These are phyloP conservation scores for Fusarium oligoseptatum DNA, from an alignment of 2,329 filamentous ascomycete species.

Conservation along the genomic window DNA sequence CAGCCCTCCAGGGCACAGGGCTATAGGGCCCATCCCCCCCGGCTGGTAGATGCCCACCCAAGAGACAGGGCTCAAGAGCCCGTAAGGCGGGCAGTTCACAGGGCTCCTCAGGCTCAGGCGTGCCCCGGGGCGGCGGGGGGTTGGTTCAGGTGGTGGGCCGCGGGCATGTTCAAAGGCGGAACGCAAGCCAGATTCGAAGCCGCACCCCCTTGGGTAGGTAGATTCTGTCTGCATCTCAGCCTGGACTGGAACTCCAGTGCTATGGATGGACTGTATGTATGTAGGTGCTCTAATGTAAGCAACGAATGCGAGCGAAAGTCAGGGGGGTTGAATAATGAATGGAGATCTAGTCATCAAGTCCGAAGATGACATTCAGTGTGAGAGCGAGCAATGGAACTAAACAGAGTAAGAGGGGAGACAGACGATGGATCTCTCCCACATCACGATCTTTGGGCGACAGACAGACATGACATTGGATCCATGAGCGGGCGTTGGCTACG, in stretches of 20 bases:
- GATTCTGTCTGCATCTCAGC: conserved; percentile 8
- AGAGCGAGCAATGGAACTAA: conserved; percentile 9
- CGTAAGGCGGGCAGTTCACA: conserved; percentile 32
- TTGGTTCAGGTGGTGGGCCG: conserved; percentile 7
- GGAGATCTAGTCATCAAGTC: background rate
- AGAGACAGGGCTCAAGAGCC: conserved; percentile 11
- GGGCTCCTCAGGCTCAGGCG: conserved; percentile 16
- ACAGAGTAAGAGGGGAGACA: background rate
- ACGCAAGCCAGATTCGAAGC: conserved; percentile 13
- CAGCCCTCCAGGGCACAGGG: conserved; percentile 40
- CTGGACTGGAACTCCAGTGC: background rate
- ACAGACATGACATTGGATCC: background rate
- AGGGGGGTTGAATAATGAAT: conserved; percentile 5
- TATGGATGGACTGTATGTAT: background rate
- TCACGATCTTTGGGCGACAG: background rate
- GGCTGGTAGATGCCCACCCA: background rate
- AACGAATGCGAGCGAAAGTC: conserved; percentile 14
- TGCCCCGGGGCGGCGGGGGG: conserved; percentile 23
- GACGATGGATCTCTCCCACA: conserved; percentile 2
- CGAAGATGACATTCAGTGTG: background rate
- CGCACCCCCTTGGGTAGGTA: conserved; percentile 12
- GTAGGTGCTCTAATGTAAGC: conserved; percentile 23
- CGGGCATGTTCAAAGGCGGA: conserved; percentile 17
- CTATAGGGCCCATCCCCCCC: conserved; percentile 19
- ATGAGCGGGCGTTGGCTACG: background rate